Evolutionary conservation across 2,329 filamentous ascomycete species (phyloP), one percentile per base, ranked within the genome.

Genomic region (Fusarium anthophilum): DNA sequence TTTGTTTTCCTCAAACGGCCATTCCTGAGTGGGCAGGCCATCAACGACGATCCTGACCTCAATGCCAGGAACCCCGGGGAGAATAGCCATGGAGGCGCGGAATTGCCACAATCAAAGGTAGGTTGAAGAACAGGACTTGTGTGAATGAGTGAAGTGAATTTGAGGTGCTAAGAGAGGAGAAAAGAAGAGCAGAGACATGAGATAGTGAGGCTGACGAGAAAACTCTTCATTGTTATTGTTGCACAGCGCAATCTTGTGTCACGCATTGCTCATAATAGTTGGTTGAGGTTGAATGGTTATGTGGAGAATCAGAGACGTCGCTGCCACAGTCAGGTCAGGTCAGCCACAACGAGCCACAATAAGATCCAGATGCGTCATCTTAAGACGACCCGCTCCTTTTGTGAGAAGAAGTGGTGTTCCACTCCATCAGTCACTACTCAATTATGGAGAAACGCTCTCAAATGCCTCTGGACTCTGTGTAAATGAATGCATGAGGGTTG

Each of bases 401-500:
- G n/a, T n/a, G n/a, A n/a, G n/a, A n/a, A n/a, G n/a, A n/a, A 45
- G 26, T 26, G n/a, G 11, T 17, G 5, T 18, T 44, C 11, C 7
- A 24, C 5, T 37, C 35, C 10, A 6, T 24, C 1, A 18, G 22
- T 9, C 35, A 37, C 17, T 0, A 37, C 17, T 37, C 4, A 6
- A 17, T 3, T 17, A 35, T 1, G 7, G 15, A 24, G 41, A 0
- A 17, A 17, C 9, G 10, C 6, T 44, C 6, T 24, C 10, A 18
- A 24, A 8, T 18, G 8, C 14, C 6, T 17, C 35, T 9, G 35
- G 35, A 0, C 8, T 9, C 8, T 9, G 35, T 4, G 15, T 37
- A 37, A 9, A 17, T 9, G 1, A 6, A 32, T 14, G 30, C 8
- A 17, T 17, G 8, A 9, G 15, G 3, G 8, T 17, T 17, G 0